phyloP scores from a whole-genome alignment of 2,329 filamentous ascomycete species.

The Colletotrichum spinosum region DNA sequence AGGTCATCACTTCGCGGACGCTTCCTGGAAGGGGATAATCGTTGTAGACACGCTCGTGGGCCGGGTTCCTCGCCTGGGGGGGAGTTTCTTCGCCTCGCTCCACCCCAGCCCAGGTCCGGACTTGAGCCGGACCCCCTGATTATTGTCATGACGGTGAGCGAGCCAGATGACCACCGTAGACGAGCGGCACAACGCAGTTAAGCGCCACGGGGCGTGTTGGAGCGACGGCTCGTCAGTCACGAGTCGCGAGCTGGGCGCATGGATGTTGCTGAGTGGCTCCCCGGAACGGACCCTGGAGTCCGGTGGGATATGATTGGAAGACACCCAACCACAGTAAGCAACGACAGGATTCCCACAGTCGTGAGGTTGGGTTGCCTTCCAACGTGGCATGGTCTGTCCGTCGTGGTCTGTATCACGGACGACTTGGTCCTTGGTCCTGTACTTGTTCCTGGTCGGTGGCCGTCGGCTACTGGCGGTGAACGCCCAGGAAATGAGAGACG shows the following conservation, averaged over 20 bases:
- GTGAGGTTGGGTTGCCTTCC: neutral
- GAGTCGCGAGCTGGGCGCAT: neutral
- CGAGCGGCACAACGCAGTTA: slow-evolving; percentile 3
- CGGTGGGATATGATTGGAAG: neutral
- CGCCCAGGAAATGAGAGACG: too few relatives aligned
- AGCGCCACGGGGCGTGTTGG: neutral
- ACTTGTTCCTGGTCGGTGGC: too few relatives aligned
- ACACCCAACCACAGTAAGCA: neutral
- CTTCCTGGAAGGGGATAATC: too few relatives aligned
- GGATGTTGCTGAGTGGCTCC: neutral
- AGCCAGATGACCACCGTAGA: too few relatives aligned
- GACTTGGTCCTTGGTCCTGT: too few relatives aligned
- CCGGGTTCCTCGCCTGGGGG: too few relatives aligned
- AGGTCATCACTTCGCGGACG: neutral
- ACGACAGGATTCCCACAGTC: neutral
- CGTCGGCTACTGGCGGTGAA: too few relatives aligned
- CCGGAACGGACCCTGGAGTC: neutral
- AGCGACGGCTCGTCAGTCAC: too few relatives aligned
- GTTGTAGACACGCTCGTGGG: neutral
- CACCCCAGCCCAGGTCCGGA: neutral
- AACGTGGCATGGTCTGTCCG: too few relatives aligned
- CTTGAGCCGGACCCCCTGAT: neutral
- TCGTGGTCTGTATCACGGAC: too few relatives aligned
- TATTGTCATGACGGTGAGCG: too few relatives aligned
- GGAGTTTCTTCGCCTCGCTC: too few relatives aligned